Base-by-base conservation (phyloP, 805 yeast genomes). In the Barnettozyma siamensis region DNA sequence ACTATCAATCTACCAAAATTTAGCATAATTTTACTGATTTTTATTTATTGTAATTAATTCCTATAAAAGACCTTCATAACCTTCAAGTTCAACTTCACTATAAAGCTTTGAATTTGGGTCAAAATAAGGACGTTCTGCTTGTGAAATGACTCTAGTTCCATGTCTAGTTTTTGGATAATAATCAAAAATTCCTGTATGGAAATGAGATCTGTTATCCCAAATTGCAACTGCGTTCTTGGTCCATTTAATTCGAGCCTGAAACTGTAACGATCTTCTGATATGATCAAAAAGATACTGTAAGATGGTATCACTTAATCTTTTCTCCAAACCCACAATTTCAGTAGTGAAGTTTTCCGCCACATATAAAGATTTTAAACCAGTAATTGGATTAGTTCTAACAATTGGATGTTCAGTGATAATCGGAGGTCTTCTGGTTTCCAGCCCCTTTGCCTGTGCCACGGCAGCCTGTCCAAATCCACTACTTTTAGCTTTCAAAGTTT, bases 161-260 rank as follows among this genome's bases (percentile, higher is more conserved):
- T 80, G 86, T 59, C 87, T 70, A 17, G 76, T 65, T 17, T 68
- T 72, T 12, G 78, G 75, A 52, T 72, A 77, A 76, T 82, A 80
- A 52, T 80, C 86, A 38, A 72, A 69, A 15, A 76, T 66, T 19
- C 85, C 83, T n/a, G 79, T 64, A 59, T 81, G 87, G 24, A 69
- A 62, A 16, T 75, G 69, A 48, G 76, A 64, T 56, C 87, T 74
- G 66, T 80, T 81, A 55, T 80, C 87, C 86, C 87, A 81, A 21
- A 79, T 60, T 30, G 76, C 83, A 44, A 80, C 77, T 6, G 84
- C 73, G 30, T 70, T 68, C 40, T 74, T 73, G 55, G 74, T 76
- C 84, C 85, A 81, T 41, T 56, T 67, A 35, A 81, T 80, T 53
- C 85, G 71, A 41, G 77, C 66, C 44, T 79, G 81, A 48, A 78